These are phyloP conservation scores for Sugiyamaella novakii DNA, from an alignment of 1,139 yeast species.

Conservation along the genomic window DNA sequence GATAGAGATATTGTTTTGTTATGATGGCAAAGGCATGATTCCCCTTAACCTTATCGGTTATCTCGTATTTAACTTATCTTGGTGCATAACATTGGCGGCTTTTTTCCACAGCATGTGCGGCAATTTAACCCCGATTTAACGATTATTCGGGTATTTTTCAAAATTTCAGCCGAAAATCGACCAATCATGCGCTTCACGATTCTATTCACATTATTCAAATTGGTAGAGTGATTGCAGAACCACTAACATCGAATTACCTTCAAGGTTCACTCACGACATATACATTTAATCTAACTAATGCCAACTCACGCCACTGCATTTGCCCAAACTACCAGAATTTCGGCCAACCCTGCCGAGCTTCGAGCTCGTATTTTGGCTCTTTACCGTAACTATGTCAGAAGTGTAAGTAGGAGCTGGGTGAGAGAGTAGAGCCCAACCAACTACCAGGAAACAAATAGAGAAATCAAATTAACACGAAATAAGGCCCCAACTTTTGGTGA, in stretches of 20 bases:
- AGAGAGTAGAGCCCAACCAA: not conserved
- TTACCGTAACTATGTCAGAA: constrained; percentile 71
- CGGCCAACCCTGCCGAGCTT: constrained; percentile 64
- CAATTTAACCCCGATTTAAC: constrained; percentile 13
- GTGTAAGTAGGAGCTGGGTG: too few relatives aligned
- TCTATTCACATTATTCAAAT: too few relatives aligned
- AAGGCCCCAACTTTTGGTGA: constrained; percentile 52
- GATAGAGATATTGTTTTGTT: too few relatives aligned
- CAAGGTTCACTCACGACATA: too few relatives aligned
- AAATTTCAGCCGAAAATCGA: constrained; percentile 5
- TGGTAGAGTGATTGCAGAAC: too few relatives aligned
- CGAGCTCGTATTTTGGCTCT: constrained; percentile 65
- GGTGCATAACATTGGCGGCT: too few relatives aligned
- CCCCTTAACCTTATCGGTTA: constrained; percentile 8
- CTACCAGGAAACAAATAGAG: not conserved
- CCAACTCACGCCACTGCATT: constrained; percentile 78
- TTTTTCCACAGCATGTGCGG: too few relatives aligned
- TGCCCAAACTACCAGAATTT: constrained; percentile 78
- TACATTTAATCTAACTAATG: too few relatives aligned
- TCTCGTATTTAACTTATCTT: too few relatives aligned
- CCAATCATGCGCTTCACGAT: constrained; percentile 17
- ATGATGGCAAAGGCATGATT: too few relatives aligned
- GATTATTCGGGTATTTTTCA: not conserved
- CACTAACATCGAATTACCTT: too few relatives aligned
- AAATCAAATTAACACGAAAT: not conserved